Evolutionary conservation across 1,284 basidiomycete species (phyloP).

Genomic region (Tylopilus sp.): DNA sequence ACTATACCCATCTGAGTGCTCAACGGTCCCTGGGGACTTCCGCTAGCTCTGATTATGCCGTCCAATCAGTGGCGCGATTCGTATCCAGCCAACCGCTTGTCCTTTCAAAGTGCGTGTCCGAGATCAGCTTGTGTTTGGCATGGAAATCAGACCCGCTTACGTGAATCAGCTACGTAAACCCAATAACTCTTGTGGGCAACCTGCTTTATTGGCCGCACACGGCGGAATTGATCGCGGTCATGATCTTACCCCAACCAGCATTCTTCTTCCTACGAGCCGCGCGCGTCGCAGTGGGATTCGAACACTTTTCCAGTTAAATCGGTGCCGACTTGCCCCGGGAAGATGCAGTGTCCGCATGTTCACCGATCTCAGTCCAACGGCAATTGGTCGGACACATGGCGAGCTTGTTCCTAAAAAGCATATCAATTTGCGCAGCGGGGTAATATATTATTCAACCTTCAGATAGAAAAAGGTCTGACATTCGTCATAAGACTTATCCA

Average conservation of each 20-base stretch:
- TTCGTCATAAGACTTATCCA: no score
- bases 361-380: background rate
- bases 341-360: background rate
- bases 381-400: background rate
- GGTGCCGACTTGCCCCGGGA: background rate
- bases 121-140: background rate
- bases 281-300: background rate
- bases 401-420: background rate
- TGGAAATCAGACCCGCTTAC: background rate
- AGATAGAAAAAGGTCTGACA: no score
- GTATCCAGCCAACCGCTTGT: background rate
- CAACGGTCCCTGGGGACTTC: background rate
- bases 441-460: no score
- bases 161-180: slow-evolving; percentile 15
- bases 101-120: background rate
- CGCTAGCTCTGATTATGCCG: background rate
- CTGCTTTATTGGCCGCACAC: background rate
- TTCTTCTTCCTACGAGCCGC: background rate
- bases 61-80: background rate
- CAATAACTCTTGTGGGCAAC: background rate
- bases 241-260: background rate
- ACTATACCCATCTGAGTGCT: background rate
- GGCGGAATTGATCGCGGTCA: background rate
- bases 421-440: background rate
- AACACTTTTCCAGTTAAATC: background rate